These are phyloP conservation scores for Calonectria pauciramosa DNA, from an alignment of 2,329 filamentous ascomycete species.

Conservation along the genomic window DNA sequence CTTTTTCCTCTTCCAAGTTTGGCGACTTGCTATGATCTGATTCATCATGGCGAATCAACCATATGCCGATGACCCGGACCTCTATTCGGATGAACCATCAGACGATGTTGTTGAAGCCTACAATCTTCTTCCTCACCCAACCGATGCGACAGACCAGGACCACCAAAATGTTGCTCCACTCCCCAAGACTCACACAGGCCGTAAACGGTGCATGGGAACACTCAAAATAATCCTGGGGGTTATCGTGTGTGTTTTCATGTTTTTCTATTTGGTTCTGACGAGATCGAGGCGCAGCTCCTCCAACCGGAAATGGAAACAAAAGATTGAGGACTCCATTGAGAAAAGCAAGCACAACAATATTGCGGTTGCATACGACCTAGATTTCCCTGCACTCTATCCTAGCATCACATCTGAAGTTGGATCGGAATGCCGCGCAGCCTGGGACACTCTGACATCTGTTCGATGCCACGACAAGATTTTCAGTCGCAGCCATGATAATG, in stretches of 20 bases:
- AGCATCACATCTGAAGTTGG: background rate
- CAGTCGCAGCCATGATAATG: conserved; percentile 9
- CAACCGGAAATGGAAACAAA: background rate
- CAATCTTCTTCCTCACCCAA: background rate
- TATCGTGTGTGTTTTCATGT: background rate
- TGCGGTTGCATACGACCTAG: conserved; percentile 1
- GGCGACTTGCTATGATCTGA: background rate
- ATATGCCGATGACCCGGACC: background rate
- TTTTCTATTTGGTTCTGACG: background rate
- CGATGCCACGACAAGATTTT: conserved; percentile 21
- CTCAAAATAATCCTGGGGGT: background rate
- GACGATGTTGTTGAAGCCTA: background rate
- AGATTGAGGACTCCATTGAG: background rate
- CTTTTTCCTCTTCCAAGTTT: background rate
- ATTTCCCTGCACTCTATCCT: conserved; percentile 20
- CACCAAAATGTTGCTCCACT: background rate
- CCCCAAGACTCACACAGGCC: too few relatives aligned
- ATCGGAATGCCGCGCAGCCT: conserved; percentile 8
- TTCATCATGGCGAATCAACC: background rate
- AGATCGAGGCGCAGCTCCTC: background rate
- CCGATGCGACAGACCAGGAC: background rate
- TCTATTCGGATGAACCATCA: background rate
- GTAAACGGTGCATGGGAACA: background rate
- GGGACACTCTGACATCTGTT: background rate
- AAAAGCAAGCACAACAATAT: background rate